These are phyloP conservation scores for Fusarium odoratissimum DNA, from an alignment of 2,329 filamentous ascomycete genomes.

Conservation along the genomic window DNA sequence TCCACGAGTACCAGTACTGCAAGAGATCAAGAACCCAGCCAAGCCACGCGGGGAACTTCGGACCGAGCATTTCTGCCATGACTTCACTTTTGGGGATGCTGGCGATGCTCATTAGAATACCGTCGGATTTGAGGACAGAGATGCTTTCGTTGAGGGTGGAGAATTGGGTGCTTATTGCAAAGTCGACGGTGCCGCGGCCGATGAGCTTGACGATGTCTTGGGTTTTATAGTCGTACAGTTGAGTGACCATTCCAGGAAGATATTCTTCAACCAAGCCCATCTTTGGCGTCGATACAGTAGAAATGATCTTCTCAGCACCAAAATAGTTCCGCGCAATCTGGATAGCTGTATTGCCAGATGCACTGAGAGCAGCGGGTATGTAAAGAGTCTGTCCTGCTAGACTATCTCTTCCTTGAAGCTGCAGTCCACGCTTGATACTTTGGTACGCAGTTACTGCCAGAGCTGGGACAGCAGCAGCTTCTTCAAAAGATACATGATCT, in stretches of 20 bases:
- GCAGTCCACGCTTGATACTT: slow-evolving; percentile 54
- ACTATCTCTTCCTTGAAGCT: slow-evolving; percentile 49
- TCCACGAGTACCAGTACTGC: slow-evolving; percentile 56
- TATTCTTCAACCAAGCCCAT: slow-evolving; percentile 56
- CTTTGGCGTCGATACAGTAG: slow-evolving; percentile 65
- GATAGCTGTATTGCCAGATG: slow-evolving; percentile 58
- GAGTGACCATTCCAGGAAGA: slow-evolving; percentile 59
- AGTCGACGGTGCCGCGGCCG: slow-evolving; percentile 58
- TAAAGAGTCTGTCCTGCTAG: slow-evolving; percentile 64
- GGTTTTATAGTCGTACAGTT: slow-evolving; percentile 64
- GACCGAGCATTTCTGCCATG: slow-evolving; percentile 48
- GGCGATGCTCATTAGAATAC: slow-evolving; percentile 56
- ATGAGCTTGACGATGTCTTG: slow-evolving; percentile 52
- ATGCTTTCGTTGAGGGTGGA: slow-evolving; percentile 53
- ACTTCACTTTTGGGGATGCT: slow-evolving; percentile 50
- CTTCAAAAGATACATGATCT: slow-evolving; percentile 48
- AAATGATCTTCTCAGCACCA: slow-evolving; percentile 59
- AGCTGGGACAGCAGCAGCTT: slow-evolving; percentile 52
- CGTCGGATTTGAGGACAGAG: slow-evolving; percentile 52
- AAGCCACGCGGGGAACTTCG: slow-evolving; percentile 52
- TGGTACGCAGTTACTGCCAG: slow-evolving; percentile 59
- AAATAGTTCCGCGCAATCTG: slow-evolving; percentile 65
- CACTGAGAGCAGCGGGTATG: slow-evolving; percentile 62
- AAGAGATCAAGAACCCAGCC: slow-evolving; percentile 50
- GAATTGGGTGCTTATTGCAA: slow-evolving; percentile 62